Evolutionary conservation across 495 filamentous ascomycete genomes (phyloP).

Genomic region (Penicillium subrubescens): DNA sequence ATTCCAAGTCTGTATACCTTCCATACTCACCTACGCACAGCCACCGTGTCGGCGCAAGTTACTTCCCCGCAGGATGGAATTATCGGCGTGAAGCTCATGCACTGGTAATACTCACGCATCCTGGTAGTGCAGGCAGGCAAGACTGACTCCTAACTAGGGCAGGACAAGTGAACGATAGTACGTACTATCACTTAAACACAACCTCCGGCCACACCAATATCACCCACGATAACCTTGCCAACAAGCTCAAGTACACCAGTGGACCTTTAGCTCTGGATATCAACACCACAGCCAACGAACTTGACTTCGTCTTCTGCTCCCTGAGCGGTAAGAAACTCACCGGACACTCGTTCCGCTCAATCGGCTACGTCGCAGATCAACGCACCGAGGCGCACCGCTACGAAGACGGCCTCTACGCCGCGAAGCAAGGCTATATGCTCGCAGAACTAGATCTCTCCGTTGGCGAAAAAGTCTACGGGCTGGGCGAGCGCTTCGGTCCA

Average conservation of each 20-base stretch:
- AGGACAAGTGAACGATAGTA: conserved; percentile 52
- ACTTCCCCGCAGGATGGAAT: conserved; percentile 61
- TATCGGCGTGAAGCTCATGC: conserved; percentile 64
- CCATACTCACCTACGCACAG: conserved; percentile 10
- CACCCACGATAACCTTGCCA: conserved; percentile 38
- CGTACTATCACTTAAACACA: conserved; percentile 64
- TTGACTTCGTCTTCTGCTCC: conserved; percentile 58
- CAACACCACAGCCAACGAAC: conserved; percentile 52
- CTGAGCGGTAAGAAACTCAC: conserved; percentile 53
- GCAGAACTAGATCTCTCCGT: conserved; percentile 64
- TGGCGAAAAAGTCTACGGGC: conserved; percentile 68
- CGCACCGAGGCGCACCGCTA: conserved; percentile 49
- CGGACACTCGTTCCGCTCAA: conserved; percentile 60
- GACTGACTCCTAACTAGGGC: conserved; percentile 28
- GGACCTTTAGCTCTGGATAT: conserved; percentile 58
- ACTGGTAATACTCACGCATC: conserved; percentile 52
- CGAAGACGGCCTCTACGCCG: conserved; percentile 56
- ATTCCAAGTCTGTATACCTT: neutral
- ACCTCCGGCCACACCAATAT: conserved; percentile 47
- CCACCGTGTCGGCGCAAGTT: conserved; percentile 33
- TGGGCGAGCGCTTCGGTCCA: conserved; percentile 71
- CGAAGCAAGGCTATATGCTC: conserved; percentile 61
- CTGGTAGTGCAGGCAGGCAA: too few relatives aligned
- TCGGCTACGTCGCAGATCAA: conserved; percentile 58
- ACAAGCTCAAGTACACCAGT: conserved; percentile 55